Conservation (phyloP, 192 early-diverging fungal genomes). For the Backusella psychrophila region DNA sequence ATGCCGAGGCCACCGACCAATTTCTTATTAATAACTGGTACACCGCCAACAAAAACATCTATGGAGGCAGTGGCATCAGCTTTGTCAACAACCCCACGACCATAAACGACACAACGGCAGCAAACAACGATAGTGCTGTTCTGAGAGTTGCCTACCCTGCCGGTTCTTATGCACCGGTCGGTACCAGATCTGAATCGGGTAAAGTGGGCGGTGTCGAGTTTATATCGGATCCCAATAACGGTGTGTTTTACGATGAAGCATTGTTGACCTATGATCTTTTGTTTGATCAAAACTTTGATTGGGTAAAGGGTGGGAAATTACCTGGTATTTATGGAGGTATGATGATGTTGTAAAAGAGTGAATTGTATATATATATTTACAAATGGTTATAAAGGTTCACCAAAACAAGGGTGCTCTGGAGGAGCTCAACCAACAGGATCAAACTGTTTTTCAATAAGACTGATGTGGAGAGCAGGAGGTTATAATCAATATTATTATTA, state of each 20-base stretch:
- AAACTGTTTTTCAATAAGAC: conserved; percentile 47
- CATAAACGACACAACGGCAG: neutral
- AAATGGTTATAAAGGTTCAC: conserved; percentile 8
- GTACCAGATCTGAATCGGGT: conserved; percentile 10
- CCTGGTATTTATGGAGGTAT: conserved; percentile 47
- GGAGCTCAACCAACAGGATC: conserved; percentile 41
- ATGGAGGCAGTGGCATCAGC: conserved; percentile 33
- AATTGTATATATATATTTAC: neutral
- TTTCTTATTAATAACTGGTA: neutral
- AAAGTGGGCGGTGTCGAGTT: conserved; percentile 44
- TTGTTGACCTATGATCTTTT: conserved; percentile 46
- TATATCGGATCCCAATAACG: conserved; percentile 40
- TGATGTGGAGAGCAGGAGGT: conserved; percentile 48
- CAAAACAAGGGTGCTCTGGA: conserved; percentile 43
- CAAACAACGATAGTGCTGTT: conserved; percentile 16
- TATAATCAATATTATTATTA: neutral
- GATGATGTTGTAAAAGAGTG: no score
- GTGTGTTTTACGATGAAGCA: conserved; percentile 35
- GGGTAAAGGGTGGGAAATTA: conserved; percentile 47
- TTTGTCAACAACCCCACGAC: conserved; percentile 38
- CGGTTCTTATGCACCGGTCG: conserved; percentile 43
- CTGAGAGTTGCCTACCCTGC: conserved; percentile 40
- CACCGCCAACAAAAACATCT: conserved; percentile 16
- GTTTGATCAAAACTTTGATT: conserved; percentile 44
- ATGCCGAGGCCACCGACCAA: neutral